Percentiles rank a stretch among this genome's conserved stretches.
These are phyloP conservation scores for Kwoniella botswanensis DNA, from an alignment of 768 basidiomycete genomes.

Conservation along the genomic window DNA sequence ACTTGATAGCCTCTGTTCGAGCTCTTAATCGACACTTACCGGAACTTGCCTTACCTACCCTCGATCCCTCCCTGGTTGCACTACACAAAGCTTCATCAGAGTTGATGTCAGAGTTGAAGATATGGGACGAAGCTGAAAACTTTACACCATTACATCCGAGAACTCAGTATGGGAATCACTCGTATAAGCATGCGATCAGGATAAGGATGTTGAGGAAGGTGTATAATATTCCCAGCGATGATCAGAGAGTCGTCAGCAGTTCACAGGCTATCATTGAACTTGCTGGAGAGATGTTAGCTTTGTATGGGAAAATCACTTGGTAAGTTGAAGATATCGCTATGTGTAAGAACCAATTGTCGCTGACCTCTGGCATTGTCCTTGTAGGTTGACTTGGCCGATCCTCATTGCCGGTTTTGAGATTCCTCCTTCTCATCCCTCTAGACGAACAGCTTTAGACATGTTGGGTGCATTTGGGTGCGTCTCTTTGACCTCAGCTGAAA, in stretches of 20 bases:
- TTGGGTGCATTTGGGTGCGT: conserved; percentile 45
- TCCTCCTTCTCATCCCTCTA: conserved; percentile 28
- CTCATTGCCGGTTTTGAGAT: conserved; percentile 48
- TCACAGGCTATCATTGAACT: conserved; percentile 44
- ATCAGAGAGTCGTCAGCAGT: conserved; percentile 33
- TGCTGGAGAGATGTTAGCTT: conserved; percentile 35
- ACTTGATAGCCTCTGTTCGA: conserved; percentile 22
- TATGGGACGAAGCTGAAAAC: conserved; percentile 44
- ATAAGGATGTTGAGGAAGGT: conserved; percentile 43
- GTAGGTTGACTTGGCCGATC: conserved; percentile 52
- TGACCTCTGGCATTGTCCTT: background rate
- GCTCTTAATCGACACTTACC: conserved; percentile 5
- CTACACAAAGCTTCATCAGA: conserved; percentile 16
- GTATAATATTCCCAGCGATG: conserved; percentile 31
- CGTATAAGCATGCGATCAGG: conserved; percentile 43
- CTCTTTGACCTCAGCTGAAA: background rate
- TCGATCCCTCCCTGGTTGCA: background rate
- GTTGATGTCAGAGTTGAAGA: conserved; percentile 37
- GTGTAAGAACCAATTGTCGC: background rate
- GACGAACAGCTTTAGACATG: conserved; percentile 34
- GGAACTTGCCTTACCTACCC: background rate
- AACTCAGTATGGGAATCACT: conserved; percentile 47
- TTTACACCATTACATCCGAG: conserved; percentile 42
- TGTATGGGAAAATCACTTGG: conserved; percentile 42
- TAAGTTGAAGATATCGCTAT: conserved; percentile 15